phyloP scores from a whole-genome alignment of 2,329 filamentous ascomycete genomes.

The Balansia obtecta region DNA sequence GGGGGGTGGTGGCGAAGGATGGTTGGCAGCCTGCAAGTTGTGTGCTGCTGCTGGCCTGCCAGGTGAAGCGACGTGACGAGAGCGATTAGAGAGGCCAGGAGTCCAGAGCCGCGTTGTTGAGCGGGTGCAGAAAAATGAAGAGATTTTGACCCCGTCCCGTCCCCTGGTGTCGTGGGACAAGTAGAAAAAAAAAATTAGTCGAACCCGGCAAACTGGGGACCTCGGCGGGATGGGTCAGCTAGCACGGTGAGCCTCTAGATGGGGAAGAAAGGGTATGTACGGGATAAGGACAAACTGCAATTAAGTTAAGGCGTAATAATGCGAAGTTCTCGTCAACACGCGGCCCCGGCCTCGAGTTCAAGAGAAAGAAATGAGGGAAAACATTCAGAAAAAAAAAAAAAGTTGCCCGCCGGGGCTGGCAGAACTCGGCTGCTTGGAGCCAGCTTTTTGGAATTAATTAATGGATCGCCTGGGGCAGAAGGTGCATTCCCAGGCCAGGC shows the following conservation, averaged over 20 bases:
- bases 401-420: not conserved
- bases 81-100: not conserved
- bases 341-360: not conserved
- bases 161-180: constrained; percentile 9
- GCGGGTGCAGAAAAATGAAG: constrained; percentile 17
- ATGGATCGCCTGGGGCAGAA: not conserved
- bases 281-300: not conserved
- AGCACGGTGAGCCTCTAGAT: not conserved
- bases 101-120: constrained; percentile 4
- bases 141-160: constrained; percentile 18
- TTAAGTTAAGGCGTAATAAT: not conserved
- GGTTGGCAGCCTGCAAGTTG: not conserved
- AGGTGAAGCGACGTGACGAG: not conserved
- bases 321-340: not conserved
- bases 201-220: constrained; percentile 13
- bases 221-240: not conserved
- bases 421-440: not conserved
- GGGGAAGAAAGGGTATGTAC: not conserved
- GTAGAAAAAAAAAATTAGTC: constrained; percentile 17
- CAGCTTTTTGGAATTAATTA: not conserved
- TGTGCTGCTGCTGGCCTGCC: not conserved
- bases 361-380: not conserved
- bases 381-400: too few species aligned
- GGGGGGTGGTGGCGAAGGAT: not conserved
- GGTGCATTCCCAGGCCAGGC: not conserved